Evolutionary conservation across 1,284 basidiomycete genomes (phyloP).

Genomic region (Hortiboletus rubellus): DNA sequence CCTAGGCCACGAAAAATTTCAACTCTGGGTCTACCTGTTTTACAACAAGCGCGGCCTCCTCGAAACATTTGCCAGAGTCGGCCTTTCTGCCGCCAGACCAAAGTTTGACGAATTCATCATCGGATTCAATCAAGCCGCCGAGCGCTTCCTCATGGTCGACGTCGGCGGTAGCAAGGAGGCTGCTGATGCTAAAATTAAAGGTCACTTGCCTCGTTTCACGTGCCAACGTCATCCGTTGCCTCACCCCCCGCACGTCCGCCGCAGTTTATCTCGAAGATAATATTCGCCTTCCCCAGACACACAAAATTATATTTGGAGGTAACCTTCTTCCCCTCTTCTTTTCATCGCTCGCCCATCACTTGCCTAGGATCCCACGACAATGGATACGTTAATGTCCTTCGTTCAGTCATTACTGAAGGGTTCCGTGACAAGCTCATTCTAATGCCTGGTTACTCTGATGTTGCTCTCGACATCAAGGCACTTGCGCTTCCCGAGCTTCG

Average conservation of each 20-base stretch:
- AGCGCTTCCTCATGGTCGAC: slow-evolving; percentile 67
- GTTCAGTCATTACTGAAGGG: slow-evolving; percentile 64
- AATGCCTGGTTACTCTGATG: slow-evolving; percentile 60
- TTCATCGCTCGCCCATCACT: slow-evolving; percentile 5
- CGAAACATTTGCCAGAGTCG: slow-evolving; percentile 49
- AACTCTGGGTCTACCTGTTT: slow-evolving; percentile 65
- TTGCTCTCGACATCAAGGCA: slow-evolving; percentile 58
- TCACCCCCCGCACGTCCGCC: slow-evolving; percentile 13
- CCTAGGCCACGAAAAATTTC: slow-evolving; percentile 45
- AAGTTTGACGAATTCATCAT: slow-evolving; percentile 62
- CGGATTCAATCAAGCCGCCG: slow-evolving; percentile 65
- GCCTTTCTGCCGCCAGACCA: slow-evolving; percentile 40
- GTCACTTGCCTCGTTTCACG: slow-evolving; percentile 34
- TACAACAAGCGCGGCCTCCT: slow-evolving; percentile 60
- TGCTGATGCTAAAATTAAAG: slow-evolving; percentile 71
- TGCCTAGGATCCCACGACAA: slow-evolving; percentile 67
- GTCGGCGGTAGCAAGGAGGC: slow-evolving; percentile 73
- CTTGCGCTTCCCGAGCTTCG: slow-evolving; percentile 55
- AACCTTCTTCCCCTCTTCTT: slow-evolving; percentile 9
- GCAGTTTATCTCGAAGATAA: slow-evolving; percentile 61
- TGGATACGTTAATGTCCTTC: slow-evolving; percentile 64
- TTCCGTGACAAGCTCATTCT: slow-evolving; percentile 65
- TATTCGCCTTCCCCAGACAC: slow-evolving; percentile 58
- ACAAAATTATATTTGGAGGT: slow-evolving; percentile 66
- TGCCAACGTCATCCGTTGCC: neutral